Conservation (phyloP, 2,329 filamentous ascomycete genomes). For the Claviceps spartinae region DNA sequence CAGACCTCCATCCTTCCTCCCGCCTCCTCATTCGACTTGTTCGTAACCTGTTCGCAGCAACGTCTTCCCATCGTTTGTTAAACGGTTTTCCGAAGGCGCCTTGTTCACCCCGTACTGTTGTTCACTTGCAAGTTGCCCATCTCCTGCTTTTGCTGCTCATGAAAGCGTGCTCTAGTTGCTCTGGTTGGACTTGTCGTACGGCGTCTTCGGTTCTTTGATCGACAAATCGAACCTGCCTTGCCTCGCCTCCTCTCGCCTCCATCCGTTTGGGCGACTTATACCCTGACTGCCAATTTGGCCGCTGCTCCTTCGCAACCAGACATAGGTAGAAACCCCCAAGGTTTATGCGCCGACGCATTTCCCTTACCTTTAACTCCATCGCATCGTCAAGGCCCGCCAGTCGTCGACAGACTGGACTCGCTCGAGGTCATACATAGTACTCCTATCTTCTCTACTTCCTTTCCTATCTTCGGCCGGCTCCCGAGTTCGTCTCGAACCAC, state of each 20-base stretch:
- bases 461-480: neutral
- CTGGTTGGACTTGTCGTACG: no score
- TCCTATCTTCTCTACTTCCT: neutral
- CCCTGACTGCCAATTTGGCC: neutral
- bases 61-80: neutral
- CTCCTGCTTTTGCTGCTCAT: neutral
- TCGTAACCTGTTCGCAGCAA: neutral
- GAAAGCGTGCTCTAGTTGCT: neutral
- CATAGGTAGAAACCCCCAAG: neutral
- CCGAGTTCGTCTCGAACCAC: neutral
- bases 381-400: neutral
- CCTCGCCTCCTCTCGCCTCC: neutral
- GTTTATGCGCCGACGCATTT: slow-evolving; percentile 6
- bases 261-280: neutral
- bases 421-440: neutral
- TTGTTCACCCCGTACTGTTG: neutral
- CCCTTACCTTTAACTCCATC: slow-evolving; percentile 2
- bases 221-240: neutral
- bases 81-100: neutral
- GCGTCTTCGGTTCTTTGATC: neutral
- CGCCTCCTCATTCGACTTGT: neutral
- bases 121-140: neutral
- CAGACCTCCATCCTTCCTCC: neutral
- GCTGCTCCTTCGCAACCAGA: slow-evolving; percentile 3
- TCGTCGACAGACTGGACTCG: neutral